These are phyloP conservation scores for Hapsidospora chrysogenum DNA, from an alignment of 495 filamentous ascomycete genomes.

Conservation along the genomic window DNA sequence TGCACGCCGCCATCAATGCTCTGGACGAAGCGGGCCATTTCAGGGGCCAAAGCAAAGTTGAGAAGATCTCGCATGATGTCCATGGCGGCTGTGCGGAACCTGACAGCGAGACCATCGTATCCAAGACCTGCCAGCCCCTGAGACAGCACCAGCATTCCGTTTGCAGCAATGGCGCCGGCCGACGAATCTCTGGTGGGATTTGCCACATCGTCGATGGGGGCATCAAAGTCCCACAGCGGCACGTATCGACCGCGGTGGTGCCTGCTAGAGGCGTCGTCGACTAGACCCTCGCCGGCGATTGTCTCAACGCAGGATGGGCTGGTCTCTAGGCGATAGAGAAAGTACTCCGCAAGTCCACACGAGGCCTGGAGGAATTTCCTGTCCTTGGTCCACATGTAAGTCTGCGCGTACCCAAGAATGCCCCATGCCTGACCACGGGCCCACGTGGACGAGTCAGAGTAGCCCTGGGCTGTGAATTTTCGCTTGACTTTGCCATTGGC, in stretches of 20 bases:
- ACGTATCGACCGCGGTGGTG: slow-evolving; percentile 6
- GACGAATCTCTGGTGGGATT: slow-evolving; percentile 16
- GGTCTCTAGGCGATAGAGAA: slow-evolving; percentile 13
- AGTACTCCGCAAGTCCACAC: slow-evolving; percentile 16
- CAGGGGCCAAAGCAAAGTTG: too few relatives aligned
- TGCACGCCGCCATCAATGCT: slow-evolving; percentile 3
- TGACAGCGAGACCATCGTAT: not conserved
- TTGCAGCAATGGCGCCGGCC: slow-evolving; percentile 22
- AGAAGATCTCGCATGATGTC: too few relatives aligned
- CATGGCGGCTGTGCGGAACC: too few relatives aligned
- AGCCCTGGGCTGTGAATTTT: slow-evolving; percentile 24
- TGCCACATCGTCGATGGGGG: slow-evolving; percentile 11
- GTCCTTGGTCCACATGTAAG: slow-evolving; percentile 25
- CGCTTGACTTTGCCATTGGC: slow-evolving; percentile 12
- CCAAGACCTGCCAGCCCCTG: slow-evolving; percentile 8
- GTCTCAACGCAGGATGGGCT: not conserved
- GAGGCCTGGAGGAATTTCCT: slow-evolving; percentile 18
- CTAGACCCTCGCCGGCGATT: not conserved
- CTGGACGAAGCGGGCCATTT: too few relatives aligned
- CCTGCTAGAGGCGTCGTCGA: not conserved
- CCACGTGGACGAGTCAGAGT: slow-evolving; percentile 23
- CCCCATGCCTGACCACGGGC: slow-evolving; percentile 29
- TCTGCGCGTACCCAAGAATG: slow-evolving; percentile 27
- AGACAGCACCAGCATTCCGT: slow-evolving; percentile 21
- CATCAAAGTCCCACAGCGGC: slow-evolving; percentile 23